phyloP scores from a whole-genome alignment of 2,329 filamentous ascomycete species.

The Cercospora nicotianae region DNA sequence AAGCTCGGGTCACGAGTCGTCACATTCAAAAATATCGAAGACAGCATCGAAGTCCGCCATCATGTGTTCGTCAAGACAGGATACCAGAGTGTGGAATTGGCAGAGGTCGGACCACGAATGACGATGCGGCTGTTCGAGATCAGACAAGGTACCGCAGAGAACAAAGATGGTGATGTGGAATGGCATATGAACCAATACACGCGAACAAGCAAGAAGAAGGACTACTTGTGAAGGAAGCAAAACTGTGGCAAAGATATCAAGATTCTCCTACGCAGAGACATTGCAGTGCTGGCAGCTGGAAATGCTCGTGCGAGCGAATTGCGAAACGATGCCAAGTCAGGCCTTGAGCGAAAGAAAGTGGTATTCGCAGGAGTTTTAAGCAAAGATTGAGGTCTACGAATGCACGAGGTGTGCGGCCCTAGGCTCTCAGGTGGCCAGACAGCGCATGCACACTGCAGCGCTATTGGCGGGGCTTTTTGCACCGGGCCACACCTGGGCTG shows the following conservation, averaged over 20 bases:
- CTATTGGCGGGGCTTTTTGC: background rate
- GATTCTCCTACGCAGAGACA: background rate
- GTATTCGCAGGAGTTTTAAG: background rate
- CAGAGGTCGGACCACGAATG: constrained; percentile 90
- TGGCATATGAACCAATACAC: constrained; percentile 98
- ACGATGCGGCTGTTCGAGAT: constrained; percentile 98
- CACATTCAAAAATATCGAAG: constrained; percentile 89
- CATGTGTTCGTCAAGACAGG: constrained; percentile 93
- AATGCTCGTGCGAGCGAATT: background rate
- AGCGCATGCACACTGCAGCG: background rate
- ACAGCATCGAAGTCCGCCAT: constrained; percentile 84
- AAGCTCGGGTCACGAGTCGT: constrained; percentile 88
- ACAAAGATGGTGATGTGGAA: constrained; percentile 92
- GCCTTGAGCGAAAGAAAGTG: too few species aligned
- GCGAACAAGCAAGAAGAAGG: constrained; percentile 89
- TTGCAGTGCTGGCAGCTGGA: background rate
- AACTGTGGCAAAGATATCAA: background rate
- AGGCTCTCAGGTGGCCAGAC: background rate
- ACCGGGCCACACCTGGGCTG: background rate
- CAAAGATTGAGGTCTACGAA: background rate
- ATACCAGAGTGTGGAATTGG: constrained; percentile 83
- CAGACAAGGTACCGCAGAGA: constrained; percentile 83
- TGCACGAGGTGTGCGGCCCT: background rate
- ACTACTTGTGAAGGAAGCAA: constrained; percentile 67
- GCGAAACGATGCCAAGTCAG: too few species aligned